Evolutionary conservation across 1,139 yeast genomes (phyloP).

Genomic region (Suhomyces kunorum): DNA sequence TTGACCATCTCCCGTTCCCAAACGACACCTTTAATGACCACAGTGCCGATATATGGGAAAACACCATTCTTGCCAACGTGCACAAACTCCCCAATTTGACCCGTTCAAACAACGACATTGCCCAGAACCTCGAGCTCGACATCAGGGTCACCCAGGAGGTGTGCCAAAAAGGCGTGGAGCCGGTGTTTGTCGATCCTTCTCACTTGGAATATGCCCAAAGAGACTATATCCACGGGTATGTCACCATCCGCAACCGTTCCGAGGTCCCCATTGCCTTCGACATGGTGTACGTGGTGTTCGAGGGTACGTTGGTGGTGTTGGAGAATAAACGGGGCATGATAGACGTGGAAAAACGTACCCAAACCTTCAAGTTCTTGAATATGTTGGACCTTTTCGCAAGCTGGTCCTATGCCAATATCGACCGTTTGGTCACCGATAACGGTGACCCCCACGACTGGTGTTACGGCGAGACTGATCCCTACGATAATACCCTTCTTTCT

Average conservation of each 20-base stretch:
- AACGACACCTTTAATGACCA: conserved; percentile 25
- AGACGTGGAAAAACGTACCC: conserved; percentile 29
- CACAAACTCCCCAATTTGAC: conserved; percentile 42
- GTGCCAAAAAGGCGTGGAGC: conserved; percentile 43
- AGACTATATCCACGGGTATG: conserved; percentile 38
- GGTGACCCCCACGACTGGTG: conserved; percentile 56
- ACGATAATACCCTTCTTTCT: conserved; percentile 36
- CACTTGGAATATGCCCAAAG: conserved; percentile 33
- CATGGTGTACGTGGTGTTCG: conserved; percentile 39
- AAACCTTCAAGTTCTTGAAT: conserved; percentile 39
- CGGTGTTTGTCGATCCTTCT: conserved; percentile 28
- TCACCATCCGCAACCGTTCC: conserved; percentile 29
- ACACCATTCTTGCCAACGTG: conserved; percentile 46
- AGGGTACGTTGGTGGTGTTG: conserved; percentile 31
- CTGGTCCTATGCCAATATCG: conserved; percentile 51
- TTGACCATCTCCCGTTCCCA: conserved; percentile 16
- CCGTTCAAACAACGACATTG: conserved; percentile 26
- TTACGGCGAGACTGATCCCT: conserved; percentile 48
- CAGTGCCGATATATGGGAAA: conserved; percentile 43
- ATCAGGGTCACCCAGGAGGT: conserved; percentile 43
- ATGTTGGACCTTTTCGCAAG: conserved; percentile 51
- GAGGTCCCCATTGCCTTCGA: conserved; percentile 32
- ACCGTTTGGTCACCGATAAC: conserved; percentile 44
- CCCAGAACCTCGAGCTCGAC: conserved; percentile 33
- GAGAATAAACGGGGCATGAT: conserved; percentile 30